These are phyloP conservation scores for Trichophyton mentagrophytes DNA, from an alignment of 2,329 filamentous ascomycete genomes.

Conservation along the genomic window DNA sequence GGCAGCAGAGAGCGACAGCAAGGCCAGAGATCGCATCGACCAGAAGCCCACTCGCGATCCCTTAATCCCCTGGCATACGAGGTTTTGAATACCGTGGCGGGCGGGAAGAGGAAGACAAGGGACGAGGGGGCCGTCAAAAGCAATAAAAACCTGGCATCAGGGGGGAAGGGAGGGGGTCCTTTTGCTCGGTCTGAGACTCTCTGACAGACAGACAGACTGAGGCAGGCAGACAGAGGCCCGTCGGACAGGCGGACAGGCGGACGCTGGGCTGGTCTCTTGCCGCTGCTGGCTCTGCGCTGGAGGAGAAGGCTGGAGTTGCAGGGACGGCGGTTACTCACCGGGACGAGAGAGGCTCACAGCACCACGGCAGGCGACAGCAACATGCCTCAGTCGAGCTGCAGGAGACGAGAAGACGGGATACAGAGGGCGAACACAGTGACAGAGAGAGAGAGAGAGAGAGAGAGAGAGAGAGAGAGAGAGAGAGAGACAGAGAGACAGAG, in stretches of 20 bases:
- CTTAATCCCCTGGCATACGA: slow-evolving; percentile 2
- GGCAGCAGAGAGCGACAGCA: not conserved
- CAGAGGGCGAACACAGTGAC: not conserved
- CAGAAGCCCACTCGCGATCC: not conserved
- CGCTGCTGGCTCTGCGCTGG: not conserved
- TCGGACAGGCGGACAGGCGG: not conserved
- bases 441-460: not conserved
- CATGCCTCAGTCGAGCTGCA: not conserved
- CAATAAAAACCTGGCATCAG: not conserved
- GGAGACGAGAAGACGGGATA: not conserved
- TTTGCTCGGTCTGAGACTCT: not conserved
- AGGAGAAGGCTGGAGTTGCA: not conserved
- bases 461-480: not conserved
- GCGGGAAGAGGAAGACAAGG: not conserved
- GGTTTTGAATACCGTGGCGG: not conserved
- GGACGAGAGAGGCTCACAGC: not conserved
- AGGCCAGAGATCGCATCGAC: not conserved
- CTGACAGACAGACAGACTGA: not conserved
- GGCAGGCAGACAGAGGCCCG: not conserved
- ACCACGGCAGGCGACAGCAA: not conserved
- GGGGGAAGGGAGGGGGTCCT: not conserved
- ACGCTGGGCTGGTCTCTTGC: not conserved
- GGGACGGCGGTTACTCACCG: not conserved
- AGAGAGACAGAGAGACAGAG: too few relatives aligned
- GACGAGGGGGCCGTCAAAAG: not conserved